These are phyloP conservation scores for Penicillium chermesinum DNA, from an alignment of 495 filamentous ascomycete genomes.

Conservation along the genomic window DNA sequence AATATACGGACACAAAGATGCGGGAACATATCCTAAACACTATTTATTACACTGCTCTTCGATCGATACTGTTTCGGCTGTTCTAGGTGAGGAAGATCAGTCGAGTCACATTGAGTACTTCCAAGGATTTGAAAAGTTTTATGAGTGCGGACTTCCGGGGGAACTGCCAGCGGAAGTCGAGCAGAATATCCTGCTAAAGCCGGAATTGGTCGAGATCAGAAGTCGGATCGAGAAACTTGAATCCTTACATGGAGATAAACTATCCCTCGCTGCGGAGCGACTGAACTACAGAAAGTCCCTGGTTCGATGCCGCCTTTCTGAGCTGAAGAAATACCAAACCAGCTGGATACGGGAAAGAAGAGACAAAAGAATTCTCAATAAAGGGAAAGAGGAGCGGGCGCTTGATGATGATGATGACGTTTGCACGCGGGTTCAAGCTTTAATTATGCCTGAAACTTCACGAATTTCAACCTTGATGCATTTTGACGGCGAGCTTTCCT, in stretches of 20 bases:
- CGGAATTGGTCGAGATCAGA: slow-evolving; percentile 10
- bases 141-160: slow-evolving; percentile 11
- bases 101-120: slow-evolving; percentile 21
- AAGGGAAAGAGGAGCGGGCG: slow-evolving; percentile 9
- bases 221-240: slow-evolving; percentile 4
- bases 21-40: slow-evolving; percentile 14
- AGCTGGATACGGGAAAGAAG: slow-evolving; percentile 11
- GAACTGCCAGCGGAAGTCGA: slow-evolving; percentile 16
- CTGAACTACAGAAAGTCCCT: slow-evolving; percentile 12
- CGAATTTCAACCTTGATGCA: slow-evolving; percentile 14
- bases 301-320: slow-evolving; percentile 7
- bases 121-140: slow-evolving; percentile 17
- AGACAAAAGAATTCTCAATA: slow-evolving; percentile 15
- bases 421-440: slow-evolving; percentile 11
- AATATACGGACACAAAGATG: slow-evolving; percentile 14
- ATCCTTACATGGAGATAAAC: slow-evolving; percentile 1
- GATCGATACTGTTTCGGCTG: slow-evolving; percentile 14
- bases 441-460: slow-evolving; percentile 17
- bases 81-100: slow-evolving; percentile 14
- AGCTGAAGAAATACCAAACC: slow-evolving; percentile 16
- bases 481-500: slow-evolving; percentile 17
- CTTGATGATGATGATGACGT: slow-evolving; percentile 4
- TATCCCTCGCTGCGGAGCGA: not conserved
- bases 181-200: slow-evolving; percentile 12
- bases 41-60: slow-evolving; percentile 18